These are phyloP conservation scores for Simplicillium aogashimaense DNA, from an alignment of 2,329 filamentous ascomycete species.

Conservation along the genomic window DNA sequence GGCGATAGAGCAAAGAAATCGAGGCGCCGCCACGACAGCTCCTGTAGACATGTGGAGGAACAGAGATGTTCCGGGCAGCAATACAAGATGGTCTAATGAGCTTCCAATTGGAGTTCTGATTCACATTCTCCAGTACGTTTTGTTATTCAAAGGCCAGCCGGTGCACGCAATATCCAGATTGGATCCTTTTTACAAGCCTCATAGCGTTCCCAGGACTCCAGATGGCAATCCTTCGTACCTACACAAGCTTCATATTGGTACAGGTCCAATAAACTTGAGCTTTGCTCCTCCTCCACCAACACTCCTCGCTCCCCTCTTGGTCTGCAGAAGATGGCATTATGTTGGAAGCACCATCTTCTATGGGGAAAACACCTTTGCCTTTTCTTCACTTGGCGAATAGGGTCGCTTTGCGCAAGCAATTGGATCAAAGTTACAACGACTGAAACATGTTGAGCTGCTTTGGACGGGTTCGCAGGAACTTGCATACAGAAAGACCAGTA, in stretches of 20 bases:
- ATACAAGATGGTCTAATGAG: too few relatives aligned
- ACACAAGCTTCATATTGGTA: conserved; percentile 29
- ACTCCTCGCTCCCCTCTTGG: conserved; percentile 26
- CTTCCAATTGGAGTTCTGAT: too few relatives aligned
- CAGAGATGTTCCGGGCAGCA: too few relatives aligned
- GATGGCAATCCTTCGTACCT: conserved; percentile 13
- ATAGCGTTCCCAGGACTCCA: conserved; percentile 6
- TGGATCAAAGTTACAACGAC: conserved; percentile 25
- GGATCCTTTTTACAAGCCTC: too few relatives aligned
- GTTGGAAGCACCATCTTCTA: conserved; percentile 35
- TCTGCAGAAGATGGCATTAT: conserved; percentile 28
- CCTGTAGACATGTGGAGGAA: too few relatives aligned
- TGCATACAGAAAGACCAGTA: conserved; percentile 7
- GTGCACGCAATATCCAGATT: too few relatives aligned
- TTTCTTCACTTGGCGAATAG: conserved; percentile 43
- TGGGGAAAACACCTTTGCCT: conserved; percentile 37
- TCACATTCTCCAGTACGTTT: too few relatives aligned
- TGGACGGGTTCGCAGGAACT: conserved; percentile 27
- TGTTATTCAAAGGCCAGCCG: too few relatives aligned
- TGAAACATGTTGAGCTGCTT: conserved; percentile 34
- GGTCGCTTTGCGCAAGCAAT: conserved; percentile 35
- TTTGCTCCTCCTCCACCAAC: conserved; percentile 21
- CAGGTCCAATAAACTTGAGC: conserved; percentile 18
- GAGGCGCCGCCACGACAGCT: too few relatives aligned
- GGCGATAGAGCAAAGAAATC: neutral